These are phyloP conservation scores for Didymosphaeria variabile DNA, from an alignment of 2,329 filamentous ascomycete species.

Conservation along the genomic window DNA sequence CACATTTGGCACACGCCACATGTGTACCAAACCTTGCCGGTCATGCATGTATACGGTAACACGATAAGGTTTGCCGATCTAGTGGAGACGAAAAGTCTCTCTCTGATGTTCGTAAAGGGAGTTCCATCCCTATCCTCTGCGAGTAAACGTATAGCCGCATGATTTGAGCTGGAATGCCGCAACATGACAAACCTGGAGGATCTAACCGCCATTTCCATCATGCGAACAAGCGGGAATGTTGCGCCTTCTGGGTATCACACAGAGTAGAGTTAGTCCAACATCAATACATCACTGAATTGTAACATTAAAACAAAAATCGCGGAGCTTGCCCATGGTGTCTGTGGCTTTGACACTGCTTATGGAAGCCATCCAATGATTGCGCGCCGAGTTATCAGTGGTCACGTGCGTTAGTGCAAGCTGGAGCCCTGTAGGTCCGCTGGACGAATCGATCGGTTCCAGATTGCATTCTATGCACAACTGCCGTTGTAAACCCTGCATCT, in stretches of 20 bases:
- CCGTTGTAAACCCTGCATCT: background rate
- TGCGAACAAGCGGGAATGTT: too few species aligned
- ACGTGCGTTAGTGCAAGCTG: background rate
- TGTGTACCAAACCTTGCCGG: background rate
- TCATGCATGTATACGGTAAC: background rate
- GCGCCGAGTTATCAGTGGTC: conserved; percentile 5
- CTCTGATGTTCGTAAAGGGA: background rate
- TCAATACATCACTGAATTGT: too few species aligned
- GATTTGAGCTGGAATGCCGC: too few species aligned
- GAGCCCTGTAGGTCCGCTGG: background rate
- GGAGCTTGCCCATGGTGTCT: background rate
- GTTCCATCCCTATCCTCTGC: background rate
- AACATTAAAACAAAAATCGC: too few species aligned
- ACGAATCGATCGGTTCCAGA: background rate
- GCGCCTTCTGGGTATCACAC: too few species aligned
- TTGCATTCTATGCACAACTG: too few species aligned
- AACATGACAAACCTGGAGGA: too few species aligned
- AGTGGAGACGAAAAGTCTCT: background rate
- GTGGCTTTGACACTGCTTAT: background rate
- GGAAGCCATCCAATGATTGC: background rate
- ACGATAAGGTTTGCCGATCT: background rate
- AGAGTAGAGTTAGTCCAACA: too few species aligned
- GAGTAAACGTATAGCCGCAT: too few species aligned
- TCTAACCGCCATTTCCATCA: too few species aligned
- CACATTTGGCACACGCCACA: background rate